A percentile compares a stretch with the other conserved stretches of the same genome.
phyloP scores from a whole-genome alignment of 106 monocot genomes.

The Allium cepa region DNA sequence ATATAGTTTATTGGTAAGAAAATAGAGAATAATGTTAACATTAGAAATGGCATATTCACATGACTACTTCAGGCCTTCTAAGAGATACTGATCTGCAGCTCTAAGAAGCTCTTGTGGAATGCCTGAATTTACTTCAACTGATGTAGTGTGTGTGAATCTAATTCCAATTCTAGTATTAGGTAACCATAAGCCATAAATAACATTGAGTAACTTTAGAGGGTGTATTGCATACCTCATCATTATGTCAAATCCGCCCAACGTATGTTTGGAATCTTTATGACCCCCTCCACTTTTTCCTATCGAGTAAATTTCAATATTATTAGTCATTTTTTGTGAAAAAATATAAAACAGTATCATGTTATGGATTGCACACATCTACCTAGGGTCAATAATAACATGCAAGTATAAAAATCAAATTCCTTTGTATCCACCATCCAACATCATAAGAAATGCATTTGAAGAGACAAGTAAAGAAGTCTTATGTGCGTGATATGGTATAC shows the following conservation, averaged over 20 bases:
- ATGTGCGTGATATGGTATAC: constrained; percentile 84
- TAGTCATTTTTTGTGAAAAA: not conserved
- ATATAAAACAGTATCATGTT: not conserved
- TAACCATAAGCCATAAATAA: not conserved
- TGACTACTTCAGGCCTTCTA: constrained; percentile 90
- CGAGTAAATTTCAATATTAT: constrained; percentile 1
- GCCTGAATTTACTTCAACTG: constrained; percentile 57
- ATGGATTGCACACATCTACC: not conserved
- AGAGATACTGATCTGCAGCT: too few species aligned
- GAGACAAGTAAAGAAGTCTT: constrained; percentile 96
- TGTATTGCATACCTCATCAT: constrained; percentile 85
- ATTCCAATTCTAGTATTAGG: not conserved
- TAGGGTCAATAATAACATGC: not conserved
- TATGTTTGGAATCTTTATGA: constrained; percentile 97
- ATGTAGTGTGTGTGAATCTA: constrained; percentile 93
- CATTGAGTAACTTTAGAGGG: not conserved
- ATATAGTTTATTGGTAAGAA: too few species aligned
- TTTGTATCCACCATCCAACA: constrained; percentile 94
- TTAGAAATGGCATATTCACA: constrained; percentile 93
- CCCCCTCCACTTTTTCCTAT: constrained; percentile 87
- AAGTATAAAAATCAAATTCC: constrained; percentile 27
- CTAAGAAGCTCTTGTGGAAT: too few species aligned
- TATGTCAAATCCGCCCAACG: constrained; percentile 88
- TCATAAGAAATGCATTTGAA: constrained; percentile 96
- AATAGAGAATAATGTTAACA: constrained; percentile 17